Evolutionary conservation across 352 stramenopile species (phyloP).

Genomic region (Phytophthora agathidicida): DNA sequence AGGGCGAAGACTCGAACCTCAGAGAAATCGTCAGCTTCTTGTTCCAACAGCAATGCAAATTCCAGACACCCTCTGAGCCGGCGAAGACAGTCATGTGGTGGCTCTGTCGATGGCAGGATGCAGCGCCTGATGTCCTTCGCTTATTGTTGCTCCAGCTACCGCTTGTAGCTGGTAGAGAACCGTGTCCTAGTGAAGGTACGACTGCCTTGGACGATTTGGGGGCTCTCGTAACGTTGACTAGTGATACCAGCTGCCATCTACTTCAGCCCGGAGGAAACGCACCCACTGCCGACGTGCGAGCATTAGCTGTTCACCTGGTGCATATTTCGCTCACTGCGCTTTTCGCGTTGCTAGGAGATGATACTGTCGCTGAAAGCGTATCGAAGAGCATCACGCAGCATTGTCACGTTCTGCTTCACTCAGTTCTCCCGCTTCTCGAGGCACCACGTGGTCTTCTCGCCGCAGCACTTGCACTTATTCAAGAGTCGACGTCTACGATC

Average conservation of each 20-base stretch:
- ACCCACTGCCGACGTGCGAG: constrained; percentile 13
- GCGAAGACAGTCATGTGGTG: constrained; percentile 68
- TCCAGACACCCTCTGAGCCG: constrained; percentile 36
- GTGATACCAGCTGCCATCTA: constrained; percentile 32
- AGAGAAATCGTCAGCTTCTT: constrained; percentile 37
- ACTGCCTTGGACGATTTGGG: constrained; percentile 23
- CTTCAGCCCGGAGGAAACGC: constrained; percentile 7
- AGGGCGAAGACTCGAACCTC: constrained; percentile 11
- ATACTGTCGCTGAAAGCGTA: constrained; percentile 14
- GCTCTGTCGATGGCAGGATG: constrained; percentile 66
- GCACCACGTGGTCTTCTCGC: constrained; percentile 20
- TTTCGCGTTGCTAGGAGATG: constrained; percentile 21
- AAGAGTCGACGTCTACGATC: constrained; percentile 11
- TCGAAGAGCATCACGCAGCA: constrained; percentile 38
- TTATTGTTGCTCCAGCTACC: constrained; percentile 18
- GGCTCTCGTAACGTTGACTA: constrained; percentile 32
- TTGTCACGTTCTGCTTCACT: constrained; percentile 58
- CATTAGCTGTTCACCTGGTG: constrained; percentile 33
- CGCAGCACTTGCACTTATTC: constrained; percentile 14
- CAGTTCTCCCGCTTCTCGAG: constrained; percentile 45
- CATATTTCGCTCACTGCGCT: constrained; percentile 28
- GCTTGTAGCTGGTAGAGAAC: neutral
- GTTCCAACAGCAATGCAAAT: constrained; percentile 50
- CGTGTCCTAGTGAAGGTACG: constrained; percentile 1
- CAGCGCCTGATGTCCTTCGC: constrained; percentile 48